Evolutionary conservation across 768 basidiomycete species (phyloP), one percentile per base, ranked within the genome.

Genomic region (Albatrellus ellisii): DNA sequence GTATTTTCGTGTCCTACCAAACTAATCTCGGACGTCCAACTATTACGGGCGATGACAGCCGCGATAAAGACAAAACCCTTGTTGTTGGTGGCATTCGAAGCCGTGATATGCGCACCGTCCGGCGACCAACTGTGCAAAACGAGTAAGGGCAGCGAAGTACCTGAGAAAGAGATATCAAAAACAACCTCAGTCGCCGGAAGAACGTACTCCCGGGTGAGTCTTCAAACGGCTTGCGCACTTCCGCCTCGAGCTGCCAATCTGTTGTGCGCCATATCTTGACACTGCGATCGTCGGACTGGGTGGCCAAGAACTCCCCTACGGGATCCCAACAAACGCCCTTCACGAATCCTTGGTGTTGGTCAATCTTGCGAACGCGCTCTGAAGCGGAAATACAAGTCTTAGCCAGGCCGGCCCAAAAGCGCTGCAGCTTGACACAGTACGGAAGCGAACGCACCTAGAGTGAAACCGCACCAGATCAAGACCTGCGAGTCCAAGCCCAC

Each of bases 291-390:
- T 97, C 94, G 20, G 91, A 92, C 62, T 94, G 78, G 31, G 94
- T 97, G n/a, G 95, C 94, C 47, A 99, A 76, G 56, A 81, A 97
- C 61, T 97, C 86, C 35, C 95, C 95, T 2, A 92, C 94, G 3
- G 95, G 95, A 62, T 99, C 95, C 79, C 94, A 99, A 56, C 89
- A 92, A 38, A 99, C 88, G 45, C 95, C 95, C 62, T 99, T 98
- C 53, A 99, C 92, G 59, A 97, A 97, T 2, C 91, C 94, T 54
- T 88, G 79, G 55, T 98, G 95, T 44, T 76, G 76, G 45, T 87
- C 85, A 5, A 99, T 72, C 58, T 81, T 87, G 28, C 73, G 69
- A 43, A 97, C 58, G 10, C 84, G 79, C 52, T 92, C 92, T 95
- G 39, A 21, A n/a, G n/a, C n/a, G n/a, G n/a, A n/a, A n/a, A n/a